phyloP scores from a whole-genome alignment of 2,329 filamentous ascomycete species.

The Lasiodiplodia gonubiensis region DNA sequence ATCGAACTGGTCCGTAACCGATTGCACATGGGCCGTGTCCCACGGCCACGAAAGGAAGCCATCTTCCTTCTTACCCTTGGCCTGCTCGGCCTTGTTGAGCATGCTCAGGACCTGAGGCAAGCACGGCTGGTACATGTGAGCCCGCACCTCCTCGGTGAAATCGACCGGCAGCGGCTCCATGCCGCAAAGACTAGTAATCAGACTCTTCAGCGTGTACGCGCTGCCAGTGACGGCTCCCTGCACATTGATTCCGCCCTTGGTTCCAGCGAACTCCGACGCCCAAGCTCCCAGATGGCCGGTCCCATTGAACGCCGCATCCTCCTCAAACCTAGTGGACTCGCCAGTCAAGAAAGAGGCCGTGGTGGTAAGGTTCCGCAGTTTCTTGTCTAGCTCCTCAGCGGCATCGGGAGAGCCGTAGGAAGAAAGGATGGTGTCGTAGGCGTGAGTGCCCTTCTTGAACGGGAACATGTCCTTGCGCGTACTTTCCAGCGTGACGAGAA shows the following conservation, averaged over 20 bases:
- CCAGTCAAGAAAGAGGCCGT: conserved; percentile 46
- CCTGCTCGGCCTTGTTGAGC: conserved; percentile 38
- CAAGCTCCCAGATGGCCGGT: not conserved
- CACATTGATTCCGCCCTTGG: conserved; percentile 36
- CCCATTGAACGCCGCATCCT: conserved; percentile 9
- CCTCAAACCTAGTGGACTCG: conserved; percentile 42
- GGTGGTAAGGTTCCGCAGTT: conserved; percentile 39
- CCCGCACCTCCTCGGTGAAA: conserved; percentile 45
- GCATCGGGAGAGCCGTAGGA: conserved; percentile 37
- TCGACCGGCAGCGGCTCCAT: conserved; percentile 49
- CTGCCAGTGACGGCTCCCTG: conserved; percentile 47
- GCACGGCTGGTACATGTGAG: conserved; percentile 50
- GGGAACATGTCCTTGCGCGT: conserved; percentile 51
- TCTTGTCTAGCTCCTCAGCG: conserved; percentile 34
- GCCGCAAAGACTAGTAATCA: conserved; percentile 48
- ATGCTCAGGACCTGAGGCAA: conserved; percentile 46
- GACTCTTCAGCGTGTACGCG: conserved; percentile 48
- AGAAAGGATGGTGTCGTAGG: conserved; percentile 41
- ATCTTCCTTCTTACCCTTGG: not conserved
- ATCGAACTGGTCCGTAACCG: conserved; percentile 49
- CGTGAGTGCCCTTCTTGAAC: conserved; percentile 41
- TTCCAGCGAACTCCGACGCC: conserved; percentile 13
- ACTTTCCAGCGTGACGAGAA: conserved; percentile 49
- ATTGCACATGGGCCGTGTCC: conserved; percentile 40
- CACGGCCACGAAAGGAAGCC: conserved; percentile 27